Evolutionary conservation across 2,329 filamentous ascomycete genomes (phyloP), one percentile per base, ranked within the genome.

Genomic region (Nothophaeocryptopus gaeumannii): DNA sequence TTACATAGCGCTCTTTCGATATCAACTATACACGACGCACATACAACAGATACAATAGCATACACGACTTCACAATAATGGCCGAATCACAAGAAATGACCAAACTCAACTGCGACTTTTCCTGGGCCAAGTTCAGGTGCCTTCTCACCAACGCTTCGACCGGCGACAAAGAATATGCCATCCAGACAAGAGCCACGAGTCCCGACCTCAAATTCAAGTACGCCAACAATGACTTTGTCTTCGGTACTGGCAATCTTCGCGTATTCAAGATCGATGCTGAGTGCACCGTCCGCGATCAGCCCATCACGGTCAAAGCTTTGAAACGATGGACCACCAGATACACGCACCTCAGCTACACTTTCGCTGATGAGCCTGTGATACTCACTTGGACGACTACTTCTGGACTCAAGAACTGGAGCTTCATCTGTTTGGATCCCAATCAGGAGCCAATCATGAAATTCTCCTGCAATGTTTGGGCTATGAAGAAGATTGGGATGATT

Each of bases 81-180:
- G 20, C 20, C 20, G 20, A 46, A 13, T 29, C 13, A 26, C 38
- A 40, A 26, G 15, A 20, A 12, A 16, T 14, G 34, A 39, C 43
- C 16, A 31, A 38, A 38, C 45, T 53, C 31, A 37, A 40, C 30
- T 40, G 48, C 39, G 50, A 53, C 29, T 53, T 39, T n/a, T 44
- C 39, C 30, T 53, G 45, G 50, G 30, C 31, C 20, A 53, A 53
- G 20, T 53, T 46, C 41, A 36, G 40, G n/a, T 36, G 31, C 29
- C 40, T 34, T 8, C 31, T 54, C 39, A 38, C 37, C 10, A 43
- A 54, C n/a, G 26, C 37, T 8, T 14, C 31, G 37, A 43, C 45
- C 13, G 31, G 30, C 12, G 15, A 42, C 15, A 30, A 37, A 12
- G 30, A 41, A 5, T 41, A 50, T 20, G 36, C 39, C 20, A 38